These are phyloP conservation scores for Cyberlindnera subsufficiens DNA, from an alignment of 805 yeast genomes.

Conservation along the genomic window DNA sequence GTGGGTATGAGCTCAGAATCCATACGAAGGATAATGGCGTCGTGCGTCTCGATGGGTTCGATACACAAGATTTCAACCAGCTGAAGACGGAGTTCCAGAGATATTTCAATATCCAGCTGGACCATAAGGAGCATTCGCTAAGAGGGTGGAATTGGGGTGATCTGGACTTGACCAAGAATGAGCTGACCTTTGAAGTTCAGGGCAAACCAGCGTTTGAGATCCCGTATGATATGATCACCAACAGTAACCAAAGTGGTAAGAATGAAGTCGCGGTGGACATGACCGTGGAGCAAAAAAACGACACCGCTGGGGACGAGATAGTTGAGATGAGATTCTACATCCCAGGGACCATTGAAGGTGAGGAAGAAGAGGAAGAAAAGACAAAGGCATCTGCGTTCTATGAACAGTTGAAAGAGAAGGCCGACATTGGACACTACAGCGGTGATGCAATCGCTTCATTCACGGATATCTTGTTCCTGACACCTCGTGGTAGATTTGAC, in stretches of 20 bases:
- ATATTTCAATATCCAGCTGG: conserved; percentile 67
- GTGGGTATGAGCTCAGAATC: conserved; percentile 85
- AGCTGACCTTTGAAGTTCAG: conserved; percentile 77
- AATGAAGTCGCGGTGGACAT: conserved; percentile 92
- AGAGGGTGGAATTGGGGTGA: conserved; percentile 99
- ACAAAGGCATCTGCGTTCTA: conserved; percentile 82
- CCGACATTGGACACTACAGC: conserved; percentile 89
- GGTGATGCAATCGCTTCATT: conserved; percentile 95
- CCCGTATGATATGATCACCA: conserved; percentile 74
- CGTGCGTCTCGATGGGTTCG: conserved; percentile 87
- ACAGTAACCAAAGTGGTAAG: conserved; percentile 85
- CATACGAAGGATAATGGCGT: conserved; percentile 88
- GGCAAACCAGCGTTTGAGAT: conserved; percentile 89
- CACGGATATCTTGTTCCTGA: conserved; percentile 82
- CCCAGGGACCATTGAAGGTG: conserved; percentile 58
- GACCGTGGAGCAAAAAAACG: conserved; percentile 45
- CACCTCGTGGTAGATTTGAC: conserved; percentile 98
- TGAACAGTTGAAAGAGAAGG: conserved; percentile 86
- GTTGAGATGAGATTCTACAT: conserved; percentile 92
- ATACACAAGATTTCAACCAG: conserved; percentile 70
- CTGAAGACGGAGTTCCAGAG: conserved; percentile 80
- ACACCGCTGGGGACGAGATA: conserved; percentile 86
- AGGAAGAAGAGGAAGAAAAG: conserved; percentile 38
- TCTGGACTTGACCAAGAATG: conserved; percentile 87
- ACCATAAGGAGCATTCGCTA: conserved; percentile 82